Base-by-base conservation (phyloP, 345 rosid genomes). In the Durio zibethinus region DNA sequence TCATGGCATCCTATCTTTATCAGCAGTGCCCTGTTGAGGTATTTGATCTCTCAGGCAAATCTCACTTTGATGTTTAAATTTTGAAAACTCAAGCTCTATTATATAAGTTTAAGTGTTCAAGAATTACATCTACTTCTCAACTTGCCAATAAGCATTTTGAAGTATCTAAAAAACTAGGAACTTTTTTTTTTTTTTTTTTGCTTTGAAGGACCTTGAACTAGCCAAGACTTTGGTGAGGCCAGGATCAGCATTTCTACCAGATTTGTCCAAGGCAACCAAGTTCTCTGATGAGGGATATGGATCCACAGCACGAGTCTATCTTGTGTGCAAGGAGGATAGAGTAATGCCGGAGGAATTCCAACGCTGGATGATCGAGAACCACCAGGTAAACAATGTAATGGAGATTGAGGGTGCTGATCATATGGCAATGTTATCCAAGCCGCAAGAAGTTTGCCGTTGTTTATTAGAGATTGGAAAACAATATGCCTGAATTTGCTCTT, bases 191-290 rank as follows among this genome's bases (percentile, higher is more conserved):
- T 6, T 10, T 23, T 10, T 7, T 25, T 25, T 16, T 21, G 15
- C 12, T 29, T 38, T 70, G 48, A 38, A 86, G 87, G 86, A 83
- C 72, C 38, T 82, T 16, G 87, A 86, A 40, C 79, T 84, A 9
- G 82, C 73, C 2, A 86, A 82, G 80, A n/a, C 68, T 29, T 36
- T 84, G 18, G 7, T 36, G 9, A 82, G 88, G 62, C 82, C 85
- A 9, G 78, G 80, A 25, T 80, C 87, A 0, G 25, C 80, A 18
- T 82, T 77, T 20, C 0, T 80, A 0, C 42, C 73, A 5, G 80
- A 86, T 61, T 74, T 86, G 29, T 42, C 79, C 3, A 78, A 57
- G 59, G 3, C 74, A 31, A 64, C 33, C 11, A 84, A 78, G 7
- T 20, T 52, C 23, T 52, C 57, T 7, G 57, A 20, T 1, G 20